phyloP scores from a whole-genome alignment of 345 rosid genomes.

The Lenwebbia sp. region DNA sequence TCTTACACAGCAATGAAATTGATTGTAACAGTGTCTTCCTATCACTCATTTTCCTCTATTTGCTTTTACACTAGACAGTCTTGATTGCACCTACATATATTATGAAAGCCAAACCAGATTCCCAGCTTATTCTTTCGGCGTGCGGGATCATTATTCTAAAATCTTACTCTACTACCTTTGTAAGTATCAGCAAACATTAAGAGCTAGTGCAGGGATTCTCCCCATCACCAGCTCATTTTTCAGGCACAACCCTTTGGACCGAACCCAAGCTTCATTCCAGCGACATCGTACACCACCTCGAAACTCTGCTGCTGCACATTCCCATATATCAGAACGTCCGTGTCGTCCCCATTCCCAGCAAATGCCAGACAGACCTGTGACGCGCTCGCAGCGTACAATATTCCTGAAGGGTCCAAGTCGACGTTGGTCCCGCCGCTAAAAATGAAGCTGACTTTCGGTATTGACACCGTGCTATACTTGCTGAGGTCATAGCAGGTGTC shows the following conservation, averaged over 20 bases:
- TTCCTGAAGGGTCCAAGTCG: constrained; percentile 32
- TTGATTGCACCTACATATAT: neutral
- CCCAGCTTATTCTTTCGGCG: neutral
- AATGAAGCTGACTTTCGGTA: constrained; percentile 43
- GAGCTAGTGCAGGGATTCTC: neutral
- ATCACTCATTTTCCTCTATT: neutral
- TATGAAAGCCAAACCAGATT: neutral
- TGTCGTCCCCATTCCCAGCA: constrained; percentile 50
- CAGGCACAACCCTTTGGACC: constrained; percentile 48
- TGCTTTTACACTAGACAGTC: neutral
- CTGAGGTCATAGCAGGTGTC: constrained; percentile 79
- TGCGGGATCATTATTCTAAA: neutral
- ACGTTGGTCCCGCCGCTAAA: constrained; percentile 37
- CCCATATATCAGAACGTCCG: constrained; percentile 45
- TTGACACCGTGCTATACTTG: constrained; percentile 3
- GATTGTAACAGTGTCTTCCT: neutral
- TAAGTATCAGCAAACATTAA: neutral
- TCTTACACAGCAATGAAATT: neutral
- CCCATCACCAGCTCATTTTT: neutral
- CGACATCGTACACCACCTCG: constrained; percentile 66
- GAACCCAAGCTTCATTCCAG: constrained; percentile 52
- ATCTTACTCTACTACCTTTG: neutral
- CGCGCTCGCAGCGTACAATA: constrained; percentile 17
- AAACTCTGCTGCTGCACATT: constrained; percentile 64
- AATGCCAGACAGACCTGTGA: constrained; percentile 80